These are phyloP conservation scores for Phialophora verrucosa DNA, from an alignment of 2,329 filamentous ascomycete species.

Conservation along the genomic window DNA sequence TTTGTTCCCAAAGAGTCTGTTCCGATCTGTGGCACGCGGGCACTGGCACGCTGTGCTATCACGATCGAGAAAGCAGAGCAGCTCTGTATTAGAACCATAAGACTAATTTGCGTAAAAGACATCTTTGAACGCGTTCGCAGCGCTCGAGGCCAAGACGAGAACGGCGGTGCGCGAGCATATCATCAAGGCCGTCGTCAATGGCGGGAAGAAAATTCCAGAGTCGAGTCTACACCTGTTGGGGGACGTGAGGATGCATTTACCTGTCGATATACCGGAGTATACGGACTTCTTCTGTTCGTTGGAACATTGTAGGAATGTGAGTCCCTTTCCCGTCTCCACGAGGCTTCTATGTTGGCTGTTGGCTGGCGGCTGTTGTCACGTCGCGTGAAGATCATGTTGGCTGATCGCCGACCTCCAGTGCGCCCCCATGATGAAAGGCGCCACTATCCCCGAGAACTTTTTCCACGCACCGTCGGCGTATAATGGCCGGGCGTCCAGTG, in stretches of 20 bases:
- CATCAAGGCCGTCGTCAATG: constrained; percentile 11
- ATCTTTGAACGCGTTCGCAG: constrained; percentile 58
- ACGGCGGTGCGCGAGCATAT: constrained; percentile 21
- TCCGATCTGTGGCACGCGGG: too few relatives aligned
- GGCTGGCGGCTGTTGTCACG: too few relatives aligned
- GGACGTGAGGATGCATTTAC: constrained; percentile 59
- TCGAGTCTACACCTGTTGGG: constrained; percentile 43
- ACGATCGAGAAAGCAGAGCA: neutral
- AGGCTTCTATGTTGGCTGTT: neutral
- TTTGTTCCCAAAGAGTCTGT: too few relatives aligned
- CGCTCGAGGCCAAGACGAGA: constrained; percentile 46
- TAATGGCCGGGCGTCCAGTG: constrained; percentile 51
- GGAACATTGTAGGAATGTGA: constrained; percentile 52
- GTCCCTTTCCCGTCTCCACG: neutral
- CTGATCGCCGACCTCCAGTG: constrained; percentile 7
- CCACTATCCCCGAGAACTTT: constrained; percentile 52
- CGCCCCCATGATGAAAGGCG: constrained; percentile 43
- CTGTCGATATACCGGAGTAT: constrained; percentile 62
- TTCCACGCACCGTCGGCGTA: constrained; percentile 61
- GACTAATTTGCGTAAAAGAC: constrained; percentile 35
- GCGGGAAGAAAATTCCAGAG: constrained; percentile 9
- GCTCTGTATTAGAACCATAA: too few relatives aligned
- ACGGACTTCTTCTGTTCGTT: constrained; percentile 63
- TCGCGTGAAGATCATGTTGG: too few relatives aligned
- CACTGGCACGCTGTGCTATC: too few relatives aligned